A percentile compares a stretch with the other conserved stretches of the same genome.
phyloP scores from a whole-genome alignment of 1,139 yeast species.

The Pichia sp. region DNA sequence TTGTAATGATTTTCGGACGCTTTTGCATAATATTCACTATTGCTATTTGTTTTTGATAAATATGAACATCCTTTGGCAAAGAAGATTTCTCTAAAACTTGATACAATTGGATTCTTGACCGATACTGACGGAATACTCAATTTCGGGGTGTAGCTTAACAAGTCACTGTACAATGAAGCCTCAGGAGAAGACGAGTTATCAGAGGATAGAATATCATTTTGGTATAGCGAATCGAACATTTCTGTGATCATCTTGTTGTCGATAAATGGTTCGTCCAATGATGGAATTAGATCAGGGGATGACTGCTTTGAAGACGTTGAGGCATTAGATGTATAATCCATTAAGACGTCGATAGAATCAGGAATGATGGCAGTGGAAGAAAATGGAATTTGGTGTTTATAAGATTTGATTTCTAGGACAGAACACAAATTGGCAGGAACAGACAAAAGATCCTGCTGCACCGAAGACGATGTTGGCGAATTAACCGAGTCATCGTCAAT shows the following conservation, averaged over 20 bases:
- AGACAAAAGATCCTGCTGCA: background rate
- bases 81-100: slow-evolving; percentile 28
- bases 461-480: too few relatives aligned
- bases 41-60: slow-evolving; percentile 25
- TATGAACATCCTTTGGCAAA: slow-evolving; percentile 34
- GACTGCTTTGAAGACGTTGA: background rate
- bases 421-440: slow-evolving; percentile 21
- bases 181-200: slow-evolving; percentile 1
- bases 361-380: slow-evolving; percentile 6
- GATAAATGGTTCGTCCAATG: slow-evolving; percentile 4
- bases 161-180: slow-evolving; percentile 21
- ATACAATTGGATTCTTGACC: slow-evolving; percentile 16
- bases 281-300: background rate
- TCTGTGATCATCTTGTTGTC: slow-evolving; percentile 15
- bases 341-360: slow-evolving; percentile 8
- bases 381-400: slow-evolving; percentile 14
- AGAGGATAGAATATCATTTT: slow-evolving; percentile 1
- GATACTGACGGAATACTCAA: slow-evolving; percentile 3
- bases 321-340: slow-evolving; percentile 2
- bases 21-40: background rate
- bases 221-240: slow-evolving; percentile 19
- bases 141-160: slow-evolving; percentile 14
- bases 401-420: slow-evolving; percentile 17
- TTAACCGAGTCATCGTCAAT: background rate
- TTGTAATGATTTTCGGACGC: slow-evolving; percentile 24